A percentile compares a stretch with the other conserved stretches of the same genome.
Evolutionary conservation across 2,329 filamentous ascomycete genomes (phyloP).

Genomic region (Hymenotorrendiella dingleyae): DNA sequence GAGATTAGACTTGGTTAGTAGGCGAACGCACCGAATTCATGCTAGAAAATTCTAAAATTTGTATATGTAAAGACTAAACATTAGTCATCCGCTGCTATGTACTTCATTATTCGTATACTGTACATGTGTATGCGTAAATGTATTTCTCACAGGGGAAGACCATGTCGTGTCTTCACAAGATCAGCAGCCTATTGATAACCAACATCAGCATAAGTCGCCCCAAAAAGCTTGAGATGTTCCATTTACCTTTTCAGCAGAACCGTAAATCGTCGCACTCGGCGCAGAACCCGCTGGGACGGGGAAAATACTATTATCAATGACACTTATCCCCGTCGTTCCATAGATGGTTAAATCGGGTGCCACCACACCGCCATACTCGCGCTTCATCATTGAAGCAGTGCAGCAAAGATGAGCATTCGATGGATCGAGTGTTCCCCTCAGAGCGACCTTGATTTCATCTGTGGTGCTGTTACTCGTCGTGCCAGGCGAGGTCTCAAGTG

Average conservation of each 20-base stretch:
- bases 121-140: no score
- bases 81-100: no score
- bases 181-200: no score
- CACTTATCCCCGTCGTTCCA: constrained; percentile 33
- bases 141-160: no score
- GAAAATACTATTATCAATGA: constrained; percentile 34
- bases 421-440: constrained; percentile 60
- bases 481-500: constrained; percentile 29
- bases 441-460: constrained; percentile 68
- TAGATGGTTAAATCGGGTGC: constrained; percentile 31
- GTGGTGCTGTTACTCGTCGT: constrained; percentile 57
- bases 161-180: no score
- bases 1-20: no score
- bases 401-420: constrained; percentile 37
- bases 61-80: no score
- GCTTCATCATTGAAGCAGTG: constrained; percentile 13
- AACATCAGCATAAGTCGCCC: neutral
- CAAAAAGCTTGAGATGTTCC: neutral
- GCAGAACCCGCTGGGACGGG: constrained; percentile 22
- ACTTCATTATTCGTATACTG: no score
- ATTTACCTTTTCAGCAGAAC: constrained; percentile 16
- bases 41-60: no score
- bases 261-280: constrained; percentile 16
- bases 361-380: constrained; percentile 32
- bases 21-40: no score